Percentiles rank a stretch among this genome's conserved stretches.
phyloP scores from a whole-genome alignment of 352 stramenopile genomes.

The Globisporangium carolinianum region DNA sequence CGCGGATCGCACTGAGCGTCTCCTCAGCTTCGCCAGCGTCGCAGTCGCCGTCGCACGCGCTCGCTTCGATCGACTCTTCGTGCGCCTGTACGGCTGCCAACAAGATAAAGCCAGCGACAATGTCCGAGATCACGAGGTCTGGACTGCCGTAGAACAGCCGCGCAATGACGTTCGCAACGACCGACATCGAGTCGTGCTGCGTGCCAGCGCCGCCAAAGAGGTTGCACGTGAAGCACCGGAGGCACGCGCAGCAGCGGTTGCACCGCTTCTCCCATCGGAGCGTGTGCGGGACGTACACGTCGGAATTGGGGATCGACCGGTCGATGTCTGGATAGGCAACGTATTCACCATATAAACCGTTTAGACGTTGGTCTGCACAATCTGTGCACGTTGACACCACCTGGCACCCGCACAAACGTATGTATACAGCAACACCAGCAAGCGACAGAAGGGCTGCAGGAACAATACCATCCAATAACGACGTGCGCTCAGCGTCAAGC shows the following conservation, averaged over 20 bases:
- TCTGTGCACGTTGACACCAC: neutral
- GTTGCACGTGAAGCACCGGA: conserved; percentile 84
- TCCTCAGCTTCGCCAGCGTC: conserved; percentile 32
- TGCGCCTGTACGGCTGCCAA: conserved; percentile 75
- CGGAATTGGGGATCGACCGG: conserved; percentile 53
- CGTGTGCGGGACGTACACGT: conserved; percentile 79
- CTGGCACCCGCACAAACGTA: neutral
- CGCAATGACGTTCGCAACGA: conserved; percentile 80
- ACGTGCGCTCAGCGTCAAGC: conserved; percentile 65
- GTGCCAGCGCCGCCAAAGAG: conserved; percentile 82
- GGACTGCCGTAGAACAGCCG: conserved; percentile 83
- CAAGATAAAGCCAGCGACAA: conserved; percentile 79
- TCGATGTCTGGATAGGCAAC: conserved; percentile 30
- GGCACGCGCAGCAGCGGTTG: conserved; percentile 64
- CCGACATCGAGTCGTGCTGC: conserved; percentile 82
- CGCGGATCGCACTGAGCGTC: conserved; percentile 43
- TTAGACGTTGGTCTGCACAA: too few species aligned
- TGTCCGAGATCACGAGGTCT: conserved; percentile 85
- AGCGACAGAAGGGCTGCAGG: neutral
- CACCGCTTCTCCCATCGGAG: conserved; percentile 72
- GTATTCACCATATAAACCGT: neutral
- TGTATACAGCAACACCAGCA: conserved; percentile 9
- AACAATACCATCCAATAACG: conserved; percentile 66
- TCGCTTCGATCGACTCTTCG: conserved; percentile 43
- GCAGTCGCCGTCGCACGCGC: conserved; percentile 16